phyloP scores from a whole-genome alignment of 106 monocot genomes.

The Platanthera guangdongensis region DNA sequence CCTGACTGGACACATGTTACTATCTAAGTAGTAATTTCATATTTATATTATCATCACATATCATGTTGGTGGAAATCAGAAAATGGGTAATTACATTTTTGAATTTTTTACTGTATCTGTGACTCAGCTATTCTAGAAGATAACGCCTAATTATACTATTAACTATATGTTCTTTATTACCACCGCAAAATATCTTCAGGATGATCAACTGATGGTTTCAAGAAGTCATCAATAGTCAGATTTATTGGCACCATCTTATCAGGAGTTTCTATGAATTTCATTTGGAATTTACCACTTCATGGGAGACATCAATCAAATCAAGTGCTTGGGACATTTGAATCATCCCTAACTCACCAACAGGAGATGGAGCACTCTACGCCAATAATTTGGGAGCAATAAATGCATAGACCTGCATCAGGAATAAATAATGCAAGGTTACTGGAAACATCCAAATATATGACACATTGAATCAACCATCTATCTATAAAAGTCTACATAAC shows the following conservation, averaged over 20 bases:
- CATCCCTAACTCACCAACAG: conserved; percentile 96
- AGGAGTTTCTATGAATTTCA: neutral
- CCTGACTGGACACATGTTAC: no score
- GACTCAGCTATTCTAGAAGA: neutral
- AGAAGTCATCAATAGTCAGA: neutral
- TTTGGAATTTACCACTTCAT: conserved; percentile 45
- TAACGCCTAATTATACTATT: neutral
- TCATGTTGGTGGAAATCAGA: no score
- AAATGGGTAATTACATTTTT: no score
- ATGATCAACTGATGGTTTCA: neutral
- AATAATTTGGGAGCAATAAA: conserved; percentile 98
- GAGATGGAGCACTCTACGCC: conserved; percentile 84
- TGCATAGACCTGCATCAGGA: conserved; percentile 62
- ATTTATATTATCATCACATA: no score
- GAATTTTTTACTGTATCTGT: no score
- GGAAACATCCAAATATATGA: neutral
- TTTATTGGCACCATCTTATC: neutral
- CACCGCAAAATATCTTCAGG: neutral
- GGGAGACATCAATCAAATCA: conserved; percentile 67
- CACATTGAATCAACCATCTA: neutral
- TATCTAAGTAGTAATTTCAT: no score
- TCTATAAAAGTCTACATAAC: neutral
- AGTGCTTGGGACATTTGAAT: conserved; percentile 91
- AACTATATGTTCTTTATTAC: neutral
- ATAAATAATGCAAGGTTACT: neutral